These are phyloP conservation scores for Pseudophaeomoniella oleicola DNA, from an alignment of 2,329 filamentous ascomycete species.

Conservation along the genomic window DNA sequence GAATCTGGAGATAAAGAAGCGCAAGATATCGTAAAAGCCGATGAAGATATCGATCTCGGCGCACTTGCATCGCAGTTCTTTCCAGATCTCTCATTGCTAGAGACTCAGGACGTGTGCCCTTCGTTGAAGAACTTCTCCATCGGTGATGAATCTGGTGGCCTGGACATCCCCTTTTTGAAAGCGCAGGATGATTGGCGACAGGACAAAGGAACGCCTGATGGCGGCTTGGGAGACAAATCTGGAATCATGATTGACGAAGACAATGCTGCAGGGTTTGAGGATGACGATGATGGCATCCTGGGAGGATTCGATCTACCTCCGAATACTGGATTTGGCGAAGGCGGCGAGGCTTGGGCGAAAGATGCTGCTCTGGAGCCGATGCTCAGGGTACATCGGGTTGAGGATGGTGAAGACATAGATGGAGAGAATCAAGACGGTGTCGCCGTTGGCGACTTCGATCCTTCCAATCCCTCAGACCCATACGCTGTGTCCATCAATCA, in stretches of 20 bases:
- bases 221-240: conserved; percentile 49
- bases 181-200: conserved; percentile 74
- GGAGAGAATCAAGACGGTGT: conserved; percentile 33
- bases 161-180: conserved; percentile 86
- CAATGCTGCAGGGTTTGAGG: conserved; percentile 67
- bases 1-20: conserved; percentile 14
- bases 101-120: conserved; percentile 83
- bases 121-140: conserved; percentile 90
- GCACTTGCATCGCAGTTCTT: conserved; percentile 71
- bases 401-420: conserved; percentile 39
- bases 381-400: conserved; percentile 55
- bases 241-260: conserved; percentile 79
- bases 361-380: conserved; percentile 79
- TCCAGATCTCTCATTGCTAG: conserved; percentile 60
- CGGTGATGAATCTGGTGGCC: conserved; percentile 66
- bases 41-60: conserved; percentile 65
- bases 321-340: conserved; percentile 82
- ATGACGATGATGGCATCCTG: conserved; percentile 63
- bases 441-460: conserved; percentile 44
- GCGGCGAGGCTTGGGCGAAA: conserved; percentile 87
- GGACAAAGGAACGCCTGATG: conserved; percentile 44
- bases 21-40: conserved; percentile 26
- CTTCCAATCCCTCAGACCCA: conserved; percentile 39
- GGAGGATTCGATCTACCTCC: conserved; percentile 39
- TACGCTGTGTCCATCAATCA: conserved; percentile 71